These are phyloP conservation scores for Platanthera zijinensis DNA, from an alignment of 106 monocot genomes.

Conservation along the genomic window DNA sequence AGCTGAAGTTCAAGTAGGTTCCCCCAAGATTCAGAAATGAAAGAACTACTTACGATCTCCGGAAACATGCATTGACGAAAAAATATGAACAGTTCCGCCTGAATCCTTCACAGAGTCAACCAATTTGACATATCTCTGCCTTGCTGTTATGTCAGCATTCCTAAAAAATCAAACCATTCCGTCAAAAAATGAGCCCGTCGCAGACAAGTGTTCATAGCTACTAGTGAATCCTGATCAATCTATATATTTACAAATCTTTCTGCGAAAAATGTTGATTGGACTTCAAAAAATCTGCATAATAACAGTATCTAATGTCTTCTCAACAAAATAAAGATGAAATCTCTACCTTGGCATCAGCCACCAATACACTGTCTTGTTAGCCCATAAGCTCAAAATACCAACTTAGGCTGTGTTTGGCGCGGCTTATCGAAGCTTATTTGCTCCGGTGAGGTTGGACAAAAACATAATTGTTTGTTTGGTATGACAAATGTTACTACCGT, in stretches of 20 bases:
- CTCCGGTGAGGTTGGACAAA: too few relatives aligned
- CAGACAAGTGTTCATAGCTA: not conserved
- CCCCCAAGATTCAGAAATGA: not conserved
- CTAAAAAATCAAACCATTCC: constrained; percentile 28
- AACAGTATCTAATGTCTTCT: not conserved
- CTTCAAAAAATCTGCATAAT: not conserved
- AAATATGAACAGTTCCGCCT: constrained; percentile 69
- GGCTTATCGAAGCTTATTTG: too few relatives aligned
- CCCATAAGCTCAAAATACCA: too few relatives aligned
- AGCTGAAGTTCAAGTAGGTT: not conserved
- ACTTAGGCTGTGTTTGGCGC: too few relatives aligned
- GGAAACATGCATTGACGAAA: constrained; percentile 89
- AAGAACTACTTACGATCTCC: constrained; percentile 75
- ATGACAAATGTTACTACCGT: too few relatives aligned
- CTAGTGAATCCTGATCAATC: not conserved
- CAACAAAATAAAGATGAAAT: not conserved
- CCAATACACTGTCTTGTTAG: too few relatives aligned
- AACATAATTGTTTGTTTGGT: too few relatives aligned
- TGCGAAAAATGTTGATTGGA: not conserved
- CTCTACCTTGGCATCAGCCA: not conserved
- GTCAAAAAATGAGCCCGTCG: not conserved
- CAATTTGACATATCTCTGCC: constrained; percentile 74
- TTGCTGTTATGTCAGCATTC: constrained; percentile 52
- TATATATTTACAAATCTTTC: not conserved
- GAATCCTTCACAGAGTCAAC: constrained; percentile 77